Conservation (phyloP, 164 flowering plant genomes). For the Berberis vulgaris region DNA sequence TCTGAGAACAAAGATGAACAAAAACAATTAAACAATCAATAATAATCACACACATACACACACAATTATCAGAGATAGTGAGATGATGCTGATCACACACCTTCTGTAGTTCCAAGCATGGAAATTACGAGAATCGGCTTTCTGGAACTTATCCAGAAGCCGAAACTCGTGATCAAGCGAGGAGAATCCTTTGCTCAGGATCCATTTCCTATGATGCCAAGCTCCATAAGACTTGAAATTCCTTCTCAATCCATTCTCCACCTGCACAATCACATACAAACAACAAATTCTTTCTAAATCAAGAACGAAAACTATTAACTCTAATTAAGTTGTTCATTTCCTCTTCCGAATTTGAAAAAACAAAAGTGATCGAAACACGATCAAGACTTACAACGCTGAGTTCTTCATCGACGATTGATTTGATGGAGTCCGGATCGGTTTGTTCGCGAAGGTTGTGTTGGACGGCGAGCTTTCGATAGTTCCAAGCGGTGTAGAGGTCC, state of each 20-base stretch:
- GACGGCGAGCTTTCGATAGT: slow-evolving; percentile 76
- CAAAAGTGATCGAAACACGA: no score
- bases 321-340: no score
- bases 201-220: slow-evolving; percentile 89
- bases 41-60: neutral
- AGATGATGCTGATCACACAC: slow-evolving; percentile 18
- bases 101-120: slow-evolving; percentile 92
- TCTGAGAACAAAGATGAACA: slow-evolving; percentile 19
- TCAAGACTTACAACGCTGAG: no score
- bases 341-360: no score
- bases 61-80: neutral
- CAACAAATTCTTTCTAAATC: no score
- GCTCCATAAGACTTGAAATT: no score
- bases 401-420: no score
- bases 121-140: slow-evolving; percentile 66
- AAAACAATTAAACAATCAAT: no score
- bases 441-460: slow-evolving; percentile 44
- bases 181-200: slow-evolving; percentile 62
- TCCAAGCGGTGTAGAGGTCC: slow-evolving; percentile 80
- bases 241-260: no score
- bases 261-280: no score
- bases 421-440: neutral
- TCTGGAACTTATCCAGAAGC: slow-evolving; percentile 57
- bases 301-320: no score
- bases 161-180: slow-evolving; percentile 49